Percentiles rank a stretch among this genome's conserved stretches.
phyloP scores from a whole-genome alignment of 306 rosid species.

The Styphnolobium japonicum region DNA sequence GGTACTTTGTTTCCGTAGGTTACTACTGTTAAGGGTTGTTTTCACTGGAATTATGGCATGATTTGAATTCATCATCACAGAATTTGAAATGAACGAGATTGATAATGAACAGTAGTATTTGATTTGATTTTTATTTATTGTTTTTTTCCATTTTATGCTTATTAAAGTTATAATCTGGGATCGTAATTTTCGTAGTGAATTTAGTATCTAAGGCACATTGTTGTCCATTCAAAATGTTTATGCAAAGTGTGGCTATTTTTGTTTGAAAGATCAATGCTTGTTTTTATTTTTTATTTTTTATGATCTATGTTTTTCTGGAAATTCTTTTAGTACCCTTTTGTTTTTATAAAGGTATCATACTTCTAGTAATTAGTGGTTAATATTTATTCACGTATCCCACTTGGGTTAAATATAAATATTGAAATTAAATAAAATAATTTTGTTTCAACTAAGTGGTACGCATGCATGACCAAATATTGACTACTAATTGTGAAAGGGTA shows the following conservation, averaged over 20 bases:
- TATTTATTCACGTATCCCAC: too few relatives aligned
- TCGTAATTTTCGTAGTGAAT: background rate
- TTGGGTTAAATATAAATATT: too few relatives aligned
- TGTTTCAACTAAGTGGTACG: too few relatives aligned
- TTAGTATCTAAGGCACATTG: background rate
- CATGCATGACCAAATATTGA: too few relatives aligned
- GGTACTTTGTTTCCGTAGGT: background rate
- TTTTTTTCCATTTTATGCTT: background rate
- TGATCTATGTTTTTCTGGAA: background rate
- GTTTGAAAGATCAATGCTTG: background rate
- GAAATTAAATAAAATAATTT: too few relatives aligned
- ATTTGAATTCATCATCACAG: background rate
- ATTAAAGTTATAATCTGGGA: background rate
- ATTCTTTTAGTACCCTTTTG: too few relatives aligned
- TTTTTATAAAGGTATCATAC: too few relatives aligned
- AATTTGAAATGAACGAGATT: background rate
- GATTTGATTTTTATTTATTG: background rate
- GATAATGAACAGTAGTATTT: background rate
- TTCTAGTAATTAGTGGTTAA: too few relatives aligned
- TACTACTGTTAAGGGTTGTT: background rate
- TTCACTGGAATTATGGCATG: background rate
- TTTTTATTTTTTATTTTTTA: background rate
- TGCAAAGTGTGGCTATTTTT: background rate
- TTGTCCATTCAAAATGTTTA: background rate
- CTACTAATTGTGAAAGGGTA: too few relatives aligned